These are phyloP conservation scores for Yarrowia keelungensis DNA, from an alignment of 805 yeast species.

Conservation along the genomic window DNA sequence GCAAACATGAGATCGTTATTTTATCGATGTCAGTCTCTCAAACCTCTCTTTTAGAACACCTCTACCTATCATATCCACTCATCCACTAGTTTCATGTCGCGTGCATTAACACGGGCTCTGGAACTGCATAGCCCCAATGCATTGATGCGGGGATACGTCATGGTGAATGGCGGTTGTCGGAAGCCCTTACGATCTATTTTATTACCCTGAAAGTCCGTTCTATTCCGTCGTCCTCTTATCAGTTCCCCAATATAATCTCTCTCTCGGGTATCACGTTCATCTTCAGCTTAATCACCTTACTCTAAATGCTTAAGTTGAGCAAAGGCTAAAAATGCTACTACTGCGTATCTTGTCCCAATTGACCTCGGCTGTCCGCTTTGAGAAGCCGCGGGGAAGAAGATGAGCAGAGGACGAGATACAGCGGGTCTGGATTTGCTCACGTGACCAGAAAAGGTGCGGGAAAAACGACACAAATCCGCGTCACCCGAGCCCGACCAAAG, in stretches of 20 bases:
- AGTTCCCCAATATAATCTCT: too few relatives aligned
- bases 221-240: too few relatives aligned
- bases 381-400: not conserved
- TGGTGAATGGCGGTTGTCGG: not conserved
- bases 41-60: too few relatives aligned
- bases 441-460: not conserved
- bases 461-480: too few relatives aligned
- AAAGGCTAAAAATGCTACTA: not conserved
- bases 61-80: too few relatives aligned
- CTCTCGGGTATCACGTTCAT: not conserved
- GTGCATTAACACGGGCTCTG: constrained; percentile 10
- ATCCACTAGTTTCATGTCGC: not conserved
- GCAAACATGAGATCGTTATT: too few relatives aligned
- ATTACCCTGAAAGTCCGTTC: too few relatives aligned
- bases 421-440: not conserved
- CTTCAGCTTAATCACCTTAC: not conserved
- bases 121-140: not conserved
- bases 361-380: constrained; percentile 10
- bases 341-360: constrained; percentile 1
- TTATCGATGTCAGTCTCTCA: too few relatives aligned
- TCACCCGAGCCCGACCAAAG: not conserved
- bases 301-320: not conserved
- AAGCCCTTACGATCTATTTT: too few relatives aligned
- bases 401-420: too few relatives aligned
- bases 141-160: constrained; percentile 4